Conservation (phyloP, 495 filamentous ascomycete species). For the Hyaloscypha hepaticicola region DNA sequence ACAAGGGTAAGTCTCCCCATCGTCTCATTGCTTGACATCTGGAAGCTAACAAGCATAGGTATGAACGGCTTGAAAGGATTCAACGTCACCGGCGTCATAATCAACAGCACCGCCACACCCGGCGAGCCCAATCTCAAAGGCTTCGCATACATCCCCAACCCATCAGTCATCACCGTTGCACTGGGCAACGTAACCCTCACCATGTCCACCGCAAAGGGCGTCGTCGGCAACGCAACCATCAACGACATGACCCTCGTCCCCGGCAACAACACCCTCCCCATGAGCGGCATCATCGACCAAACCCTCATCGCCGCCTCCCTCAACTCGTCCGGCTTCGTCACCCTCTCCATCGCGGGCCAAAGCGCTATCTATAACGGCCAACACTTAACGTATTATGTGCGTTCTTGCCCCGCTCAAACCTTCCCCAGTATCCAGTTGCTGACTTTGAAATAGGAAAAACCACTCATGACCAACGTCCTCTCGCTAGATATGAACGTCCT, state of each 20-base stretch:
- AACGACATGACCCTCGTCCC: slow-evolving; percentile 38
- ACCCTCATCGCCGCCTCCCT: slow-evolving; percentile 1
- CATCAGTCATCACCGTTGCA: slow-evolving; percentile 19
- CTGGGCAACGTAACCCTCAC: slow-evolving; percentile 40
- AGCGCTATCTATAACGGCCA: slow-evolving; percentile 25
- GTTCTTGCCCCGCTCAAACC: slow-evolving; percentile 32
- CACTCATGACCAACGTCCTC: slow-evolving; percentile 25
- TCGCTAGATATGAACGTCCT: slow-evolving; percentile 23
- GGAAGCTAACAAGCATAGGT: slow-evolving; percentile 36
- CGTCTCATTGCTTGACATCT: background rate
- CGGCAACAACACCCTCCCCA: slow-evolving; percentile 41
- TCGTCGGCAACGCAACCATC: slow-evolving; percentile 37
- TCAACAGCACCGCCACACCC: slow-evolving; percentile 39
- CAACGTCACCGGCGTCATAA: slow-evolving; percentile 50
- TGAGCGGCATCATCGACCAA: slow-evolving; percentile 33
- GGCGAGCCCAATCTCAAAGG: slow-evolving; percentile 64
- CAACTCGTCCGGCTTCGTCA: slow-evolving; percentile 13
- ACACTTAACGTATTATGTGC: slow-evolving; percentile 37
- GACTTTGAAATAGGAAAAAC: slow-evolving; percentile 21
- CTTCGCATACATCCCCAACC: slow-evolving; percentile 66
- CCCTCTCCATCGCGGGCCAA: slow-evolving; percentile 19
- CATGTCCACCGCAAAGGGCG: slow-evolving; percentile 32
- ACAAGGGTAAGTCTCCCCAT: slow-evolving; percentile 49
- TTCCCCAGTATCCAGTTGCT: background rate
- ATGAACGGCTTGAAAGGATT: slow-evolving; percentile 44